Evolutionary conservation across 192 early-diverging fungal species (phyloP), one percentile per base, ranked within the genome.

Genomic region (Piromyces finnis): DNA sequence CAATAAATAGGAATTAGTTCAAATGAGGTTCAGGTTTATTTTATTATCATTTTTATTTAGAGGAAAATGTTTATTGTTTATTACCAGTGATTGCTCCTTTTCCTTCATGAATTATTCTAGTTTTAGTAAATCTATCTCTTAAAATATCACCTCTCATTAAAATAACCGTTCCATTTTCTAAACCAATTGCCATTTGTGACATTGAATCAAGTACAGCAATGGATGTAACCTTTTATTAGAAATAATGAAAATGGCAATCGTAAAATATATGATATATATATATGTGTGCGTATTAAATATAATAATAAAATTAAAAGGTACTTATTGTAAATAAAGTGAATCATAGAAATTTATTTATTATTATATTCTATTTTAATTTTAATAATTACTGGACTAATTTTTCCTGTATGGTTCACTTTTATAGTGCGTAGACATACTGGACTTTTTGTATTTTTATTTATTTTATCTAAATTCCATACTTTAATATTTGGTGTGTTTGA

Each of bases 101-200:
- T 16, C 94, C 92, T 81, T 95, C 91, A 85, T 95, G 92, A 29
- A 99, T 86, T 26, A 94, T 88, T 78, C 92, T 92, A 79, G 93
- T 88, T 81, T 94, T 95, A 0, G 91, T 93, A 37, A 90, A 89
- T 22, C 90, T 87, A 79, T 94, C 93, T 78, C 92, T 90, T 36
- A 90, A 89, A 22, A 97, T 86, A 83, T 95, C 94, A 11, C 95
- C 94, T 36, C 92, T 89, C 26, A 94, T 89, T 36, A 96, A 85
- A 28, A 97, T 85, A 0, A 97, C 95, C 6, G 93, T 91, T 17
- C 97, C 97, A 82, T 96, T 96, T 28, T 95, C 94, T 80, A 99
- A 86, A 5, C 96, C 97, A 36, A 97, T 86, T 18, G 97, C 97
- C 18, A 96, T 87, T 85, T 97, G 97, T 12, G 93, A 89, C 83